These are phyloP conservation scores for Boeremia lycopersici DNA, from an alignment of 2,329 filamentous ascomycete genomes.

Conservation along the genomic window DNA sequence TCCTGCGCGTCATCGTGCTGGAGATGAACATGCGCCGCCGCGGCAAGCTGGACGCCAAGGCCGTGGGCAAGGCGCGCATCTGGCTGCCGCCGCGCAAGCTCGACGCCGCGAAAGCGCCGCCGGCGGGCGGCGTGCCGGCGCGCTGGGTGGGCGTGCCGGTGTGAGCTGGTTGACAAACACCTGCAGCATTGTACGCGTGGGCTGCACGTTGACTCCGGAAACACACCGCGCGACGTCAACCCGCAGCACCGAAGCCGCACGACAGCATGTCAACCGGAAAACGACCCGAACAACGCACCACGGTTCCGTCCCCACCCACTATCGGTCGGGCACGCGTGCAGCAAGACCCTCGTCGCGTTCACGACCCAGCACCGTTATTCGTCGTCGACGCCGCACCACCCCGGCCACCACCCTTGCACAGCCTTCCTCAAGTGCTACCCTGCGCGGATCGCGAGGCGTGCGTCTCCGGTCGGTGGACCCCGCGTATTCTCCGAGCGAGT, in stretches of 20 bases:
- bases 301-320: not conserved
- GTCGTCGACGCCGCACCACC: slow-evolving; percentile 18
- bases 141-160: slow-evolving; percentile 44
- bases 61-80: slow-evolving; percentile 61
- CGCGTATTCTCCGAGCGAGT: not conserved
- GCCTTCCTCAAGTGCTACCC: too few species aligned
- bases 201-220: too few species aligned
- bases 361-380: slow-evolving; percentile 5
- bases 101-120: slow-evolving; percentile 33
- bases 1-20: slow-evolving; percentile 67
- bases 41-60: slow-evolving; percentile 65
- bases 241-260: too few species aligned
- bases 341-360: slow-evolving; percentile 17
- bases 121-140: slow-evolving; percentile 39
- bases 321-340: slow-evolving; percentile 27
- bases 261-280: too few species aligned
- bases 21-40: slow-evolving; percentile 72
- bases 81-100: slow-evolving; percentile 64
- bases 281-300: not conserved
- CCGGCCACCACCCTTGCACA: slow-evolving; percentile 22
- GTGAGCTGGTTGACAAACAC: slow-evolving; percentile 20
- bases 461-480: slow-evolving; percentile 1
- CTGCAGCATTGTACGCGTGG: slow-evolving; percentile 16
- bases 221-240: not conserved
- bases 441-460: slow-evolving; percentile 26